Percentiles rank a stretch among this genome's conserved stretches.
Evolutionary conservation across 257 asterid species (phyloP).

Genomic region (Lycium barbarum): DNA sequence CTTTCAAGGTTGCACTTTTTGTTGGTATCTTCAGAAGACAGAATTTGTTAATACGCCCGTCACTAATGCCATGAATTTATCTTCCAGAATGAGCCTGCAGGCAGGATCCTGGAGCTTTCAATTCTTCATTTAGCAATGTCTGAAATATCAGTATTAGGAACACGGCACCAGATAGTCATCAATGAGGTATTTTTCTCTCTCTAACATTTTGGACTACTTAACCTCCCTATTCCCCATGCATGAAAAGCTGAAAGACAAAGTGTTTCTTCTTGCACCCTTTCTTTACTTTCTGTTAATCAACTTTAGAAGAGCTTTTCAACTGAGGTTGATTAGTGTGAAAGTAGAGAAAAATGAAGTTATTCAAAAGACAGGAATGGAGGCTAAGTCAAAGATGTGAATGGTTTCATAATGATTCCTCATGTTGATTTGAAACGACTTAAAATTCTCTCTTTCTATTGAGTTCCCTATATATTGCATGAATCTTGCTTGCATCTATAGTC

Average conservation of each 20-base stretch:
- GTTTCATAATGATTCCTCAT: neutral
- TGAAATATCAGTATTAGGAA: conserved; percentile 82
- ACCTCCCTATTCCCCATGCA: neutral
- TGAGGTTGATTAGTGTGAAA: conserved; percentile 9
- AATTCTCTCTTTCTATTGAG: conserved; percentile 7
- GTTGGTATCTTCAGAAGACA: conserved; percentile 14
- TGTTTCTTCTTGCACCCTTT: conserved; percentile 19
- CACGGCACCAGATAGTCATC: conserved; percentile 90
- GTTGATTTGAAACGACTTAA: neutral
- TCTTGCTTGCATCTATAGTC: neutral
- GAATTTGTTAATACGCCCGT: conserved; percentile 12
- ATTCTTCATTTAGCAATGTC: conserved; percentile 95
- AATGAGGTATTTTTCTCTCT: conserved; percentile 68
- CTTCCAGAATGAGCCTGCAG: conserved; percentile 77
- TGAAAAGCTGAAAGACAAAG: neutral
- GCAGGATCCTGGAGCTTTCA: conserved; percentile 87
- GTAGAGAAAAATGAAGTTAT: neutral
- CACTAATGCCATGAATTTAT: conserved; percentile 29
- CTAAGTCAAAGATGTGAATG: neutral
- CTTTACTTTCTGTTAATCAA: neutral
- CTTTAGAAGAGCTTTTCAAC: neutral
- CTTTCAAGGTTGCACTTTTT: neutral
- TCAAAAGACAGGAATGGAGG: neutral
- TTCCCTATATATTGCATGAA: neutral
- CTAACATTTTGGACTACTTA: neutral